Base-by-base conservation (phyloP, 2,329 filamentous ascomycete species). In the Pseudocercospora crystallina region DNA sequence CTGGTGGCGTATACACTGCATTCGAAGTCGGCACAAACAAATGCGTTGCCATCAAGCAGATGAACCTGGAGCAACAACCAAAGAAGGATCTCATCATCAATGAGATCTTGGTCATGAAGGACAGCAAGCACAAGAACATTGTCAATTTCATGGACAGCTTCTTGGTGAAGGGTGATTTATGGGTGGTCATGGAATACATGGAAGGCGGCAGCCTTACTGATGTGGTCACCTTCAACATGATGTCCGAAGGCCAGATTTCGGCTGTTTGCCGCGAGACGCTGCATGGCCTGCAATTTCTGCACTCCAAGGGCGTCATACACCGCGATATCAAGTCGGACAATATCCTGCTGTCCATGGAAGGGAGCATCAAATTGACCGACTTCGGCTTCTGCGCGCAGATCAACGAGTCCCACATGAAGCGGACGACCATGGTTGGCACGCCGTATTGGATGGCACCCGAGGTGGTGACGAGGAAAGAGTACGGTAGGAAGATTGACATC, bases 111-210 rank as follows among this genome's bases (percentile, higher is more conserved):
- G 94, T 99, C 51, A 99, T 99, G 94, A 96, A 95, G 75, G 94
- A 97, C 65, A 96, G 91, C 77, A 94, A 89, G 51, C 94, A 99
- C 69, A 92, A 90, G 65, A 97, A 97, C 69, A 95, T 99, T 72
- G 94, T 99, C 73, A 99, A 99, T 72, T 99, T 97, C 72, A 92
- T 97, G 75, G 94, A 97, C 76, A 96, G 91, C 69, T 97, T 91
- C 70, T 78, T 99, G 9, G 87, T 91, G 51, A 82, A 83, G 10
- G 89, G 92, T 37, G 94, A 97, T 70, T 76, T 99, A 29, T 99
- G 94, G 94, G 94, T 99, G 1, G 90, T 97, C 31, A 99, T 99
- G 94, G 94, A 99, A 73, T 99, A 92, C 66, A 99, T 99, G 94
- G 92, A 99, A 71, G 94, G 94, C 53, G 94, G 94, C 57, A 96